A percentile compares a stretch with the other conserved stretches of the same genome.
phyloP scores from a whole-genome alignment of 805 yeast species.

The Wickerhamiella parazyma region DNA sequence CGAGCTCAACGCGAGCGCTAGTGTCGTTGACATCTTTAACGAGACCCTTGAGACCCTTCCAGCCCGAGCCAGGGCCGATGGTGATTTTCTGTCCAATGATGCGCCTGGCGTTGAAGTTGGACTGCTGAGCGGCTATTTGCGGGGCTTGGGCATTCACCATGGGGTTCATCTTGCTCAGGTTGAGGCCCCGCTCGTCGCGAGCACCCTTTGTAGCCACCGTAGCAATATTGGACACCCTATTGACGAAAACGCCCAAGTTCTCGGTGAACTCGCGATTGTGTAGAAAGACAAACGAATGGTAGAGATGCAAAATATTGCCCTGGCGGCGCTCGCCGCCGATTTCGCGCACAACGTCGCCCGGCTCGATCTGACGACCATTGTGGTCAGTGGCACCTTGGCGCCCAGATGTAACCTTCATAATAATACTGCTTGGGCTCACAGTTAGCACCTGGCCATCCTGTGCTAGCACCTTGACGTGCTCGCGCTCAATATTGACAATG shows the following conservation, averaged over 20 bases:
- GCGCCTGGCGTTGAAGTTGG: constrained; percentile 23
- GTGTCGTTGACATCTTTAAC: constrained; percentile 89
- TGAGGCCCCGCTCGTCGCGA: constrained; percentile 45
- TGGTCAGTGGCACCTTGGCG: constrained; percentile 78
- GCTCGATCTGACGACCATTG: constrained; percentile 68
- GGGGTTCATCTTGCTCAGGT: constrained; percentile 81
- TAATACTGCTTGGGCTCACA: constrained; percentile 69
- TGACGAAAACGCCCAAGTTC: constrained; percentile 84
- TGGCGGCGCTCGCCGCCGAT: constrained; percentile 69
- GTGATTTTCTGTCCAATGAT: constrained; percentile 74
- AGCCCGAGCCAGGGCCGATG: constrained; percentile 75
- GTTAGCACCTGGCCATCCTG: constrained; percentile 66
- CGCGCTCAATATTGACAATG: constrained; percentile 80
- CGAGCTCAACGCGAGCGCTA: constrained; percentile 83
- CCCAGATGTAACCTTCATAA: constrained; percentile 48
- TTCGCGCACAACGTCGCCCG: constrained; percentile 91
- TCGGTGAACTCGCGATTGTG: constrained; percentile 68
- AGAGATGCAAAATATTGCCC: constrained; percentile 78
- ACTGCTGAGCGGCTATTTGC: constrained; percentile 35
- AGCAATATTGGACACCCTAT: constrained; percentile 58
- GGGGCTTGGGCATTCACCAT: constrained; percentile 40
- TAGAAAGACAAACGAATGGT: constrained; percentile 64
- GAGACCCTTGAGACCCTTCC: constrained; percentile 88
- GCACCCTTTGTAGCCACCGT: constrained; percentile 79
- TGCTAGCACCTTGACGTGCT: constrained; percentile 62